Percentiles rank a stretch among this genome's conserved stretches.
Conservation (phyloP, 352 stramenopile genomes). For the Nothophytophthora sp. region DNA sequence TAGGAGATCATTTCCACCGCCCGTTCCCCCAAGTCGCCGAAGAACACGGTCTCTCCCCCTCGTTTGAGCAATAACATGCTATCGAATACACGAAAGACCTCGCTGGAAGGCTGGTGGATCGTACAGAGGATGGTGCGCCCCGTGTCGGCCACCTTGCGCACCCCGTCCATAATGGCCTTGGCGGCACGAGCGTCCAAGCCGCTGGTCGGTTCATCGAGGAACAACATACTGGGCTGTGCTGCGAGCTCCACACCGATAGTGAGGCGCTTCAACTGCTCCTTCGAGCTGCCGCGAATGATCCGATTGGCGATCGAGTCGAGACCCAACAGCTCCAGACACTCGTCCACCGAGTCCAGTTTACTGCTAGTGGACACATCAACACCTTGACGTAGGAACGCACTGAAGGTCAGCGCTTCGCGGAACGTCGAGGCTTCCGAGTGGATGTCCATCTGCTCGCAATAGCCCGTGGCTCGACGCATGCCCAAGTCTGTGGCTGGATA, state of each 20-base stretch:
- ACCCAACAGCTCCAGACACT: constrained; percentile 32
- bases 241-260: constrained; percentile 70
- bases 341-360: constrained; percentile 31
- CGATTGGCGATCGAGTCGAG: constrained; percentile 28
- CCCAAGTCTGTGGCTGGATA: no score
- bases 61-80: neutral
- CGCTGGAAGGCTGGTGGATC: constrained; percentile 4
- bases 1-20: no score
- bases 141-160: constrained; percentile 89
- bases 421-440: no score
- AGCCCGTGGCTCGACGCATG: no score
- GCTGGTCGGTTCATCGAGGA: constrained; percentile 86
- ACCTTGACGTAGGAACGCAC: constrained; percentile 56
- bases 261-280: constrained; percentile 50
- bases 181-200: constrained; percentile 85
- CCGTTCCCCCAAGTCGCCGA: no score
- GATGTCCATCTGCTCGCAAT: no score
- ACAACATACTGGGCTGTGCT: constrained; percentile 77
- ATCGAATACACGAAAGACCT: constrained; percentile 2
- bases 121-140: no score
- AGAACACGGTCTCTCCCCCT: no score
- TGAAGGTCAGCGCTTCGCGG: no score
- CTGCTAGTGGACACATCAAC: constrained; percentile 8
- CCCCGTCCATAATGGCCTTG: constrained; percentile 81
- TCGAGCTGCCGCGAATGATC: constrained; percentile 35